phyloP scores from a whole-genome alignment of 257 asterid species.

The Solanum okadae region DNA sequence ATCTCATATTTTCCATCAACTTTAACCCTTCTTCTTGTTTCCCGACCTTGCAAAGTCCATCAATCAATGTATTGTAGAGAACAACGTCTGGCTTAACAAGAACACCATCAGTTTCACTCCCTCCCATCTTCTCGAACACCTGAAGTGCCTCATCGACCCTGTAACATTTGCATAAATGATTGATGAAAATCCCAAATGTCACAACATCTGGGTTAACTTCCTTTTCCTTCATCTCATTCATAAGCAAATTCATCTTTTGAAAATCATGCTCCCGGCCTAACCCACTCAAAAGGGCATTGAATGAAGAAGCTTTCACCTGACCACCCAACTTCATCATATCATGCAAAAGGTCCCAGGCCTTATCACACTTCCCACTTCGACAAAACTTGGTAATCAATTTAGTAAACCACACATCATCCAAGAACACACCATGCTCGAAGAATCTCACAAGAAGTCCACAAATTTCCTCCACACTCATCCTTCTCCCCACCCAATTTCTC shows the following conservation, averaged over 20 bases:
- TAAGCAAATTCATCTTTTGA: constrained; percentile 55
- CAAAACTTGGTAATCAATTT: constrained; percentile 40
- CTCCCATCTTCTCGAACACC: constrained; percentile 51
- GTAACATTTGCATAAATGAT: constrained; percentile 48
- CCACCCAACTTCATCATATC: constrained; percentile 37
- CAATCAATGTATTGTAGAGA: constrained; percentile 58
- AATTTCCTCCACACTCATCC: constrained; percentile 40
- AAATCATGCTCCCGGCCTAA: constrained; percentile 39
- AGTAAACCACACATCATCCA: constrained; percentile 23
- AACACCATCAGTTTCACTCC: constrained; percentile 25
- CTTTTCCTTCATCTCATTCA: constrained; percentile 69
- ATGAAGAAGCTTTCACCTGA: constrained; percentile 27
- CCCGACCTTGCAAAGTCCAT: constrained; percentile 85
- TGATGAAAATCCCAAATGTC: constrained; percentile 64
- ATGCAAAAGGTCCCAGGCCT: constrained; percentile 62
- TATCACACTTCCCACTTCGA: constrained; percentile 28
- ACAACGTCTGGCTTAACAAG: constrained; percentile 47
- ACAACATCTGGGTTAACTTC: constrained; percentile 45
- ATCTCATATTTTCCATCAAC: constrained; percentile 57
- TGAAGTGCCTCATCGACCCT: constrained; percentile 70
- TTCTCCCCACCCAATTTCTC: constrained; percentile 32
- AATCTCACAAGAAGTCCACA: constrained; percentile 30
- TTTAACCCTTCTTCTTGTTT: constrained; percentile 63
- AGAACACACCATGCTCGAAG: constrained; percentile 27
- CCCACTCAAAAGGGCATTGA: constrained; percentile 53